Evolutionary conservation across 169 alveolate genomes (phyloP), one percentile per base, ranked within the genome.

Genomic region (Plasmodium inui): DNA sequence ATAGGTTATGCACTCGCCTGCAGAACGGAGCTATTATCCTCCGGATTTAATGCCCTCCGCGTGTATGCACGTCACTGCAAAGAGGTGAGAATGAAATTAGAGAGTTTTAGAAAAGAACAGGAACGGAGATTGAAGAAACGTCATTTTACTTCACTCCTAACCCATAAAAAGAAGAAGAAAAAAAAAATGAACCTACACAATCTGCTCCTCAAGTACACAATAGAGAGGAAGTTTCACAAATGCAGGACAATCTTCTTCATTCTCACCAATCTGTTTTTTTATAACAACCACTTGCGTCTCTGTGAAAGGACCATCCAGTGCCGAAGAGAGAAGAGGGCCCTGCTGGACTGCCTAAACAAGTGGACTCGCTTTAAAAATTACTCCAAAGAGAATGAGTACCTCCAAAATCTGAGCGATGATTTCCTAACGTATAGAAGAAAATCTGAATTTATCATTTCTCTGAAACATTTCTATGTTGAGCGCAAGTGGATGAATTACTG

Each of bases 401-500:
- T 85, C 14, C 41, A 85, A 73, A 74, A 28, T 14, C 0, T 74
- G n/a, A 46, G 73, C 19, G 22, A 74, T 17, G 44, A 74, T n/a
- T 85, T 85, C 41, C 41, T 85, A 32, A 53, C 55, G 2, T 85
- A 32, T 32, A 73, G 93, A 14, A 85, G 93, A 30, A 85, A 73
- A 50, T 73, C 80, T 10, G 80, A 85, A 28, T 53, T 44, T 41
- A 34, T 85, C 17, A 73, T 85, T 28, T 55, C 85, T 8, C 41
- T 85, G 30, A 85, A 85, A 17, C 93, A 85, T 32, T 85, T 46
- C 53, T 85, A 46, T 28, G 30, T 85, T 1, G 93, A 85, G 9
- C 34, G 79, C 26, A 85, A 85, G 61, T 85, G 93, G 93, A 85
- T 74, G 61, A 85, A 85, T 67, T 85, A 85, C 67, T 85, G 93